Evolutionary conservation across 371 early-diverging fungal genomes (phyloP).

Genomic region (Mucor plumbeus): DNA sequence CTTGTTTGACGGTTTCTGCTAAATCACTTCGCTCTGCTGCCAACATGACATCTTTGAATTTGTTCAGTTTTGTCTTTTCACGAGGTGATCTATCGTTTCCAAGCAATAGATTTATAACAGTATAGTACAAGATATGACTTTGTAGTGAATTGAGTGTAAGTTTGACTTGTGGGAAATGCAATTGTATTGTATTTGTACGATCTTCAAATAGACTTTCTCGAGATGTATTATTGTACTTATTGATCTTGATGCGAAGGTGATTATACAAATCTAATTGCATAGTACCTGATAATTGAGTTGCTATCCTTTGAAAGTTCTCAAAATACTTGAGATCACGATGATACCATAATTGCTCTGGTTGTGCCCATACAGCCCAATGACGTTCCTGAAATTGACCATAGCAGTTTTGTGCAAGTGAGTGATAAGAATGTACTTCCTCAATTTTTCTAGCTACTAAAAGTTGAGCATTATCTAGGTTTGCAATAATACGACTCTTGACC

Average conservation of each 20-base stretch:
- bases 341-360: conserved; percentile 73
- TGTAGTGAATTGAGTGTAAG: conserved; percentile 70
- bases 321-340: conserved; percentile 34
- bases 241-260: conserved; percentile 60
- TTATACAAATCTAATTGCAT: conserved; percentile 77
- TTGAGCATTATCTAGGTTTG: conserved; percentile 74
- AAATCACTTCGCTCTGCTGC: conserved; percentile 69
- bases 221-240: conserved; percentile 4
- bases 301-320: conserved; percentile 66
- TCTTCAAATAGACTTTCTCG: conserved; percentile 41
- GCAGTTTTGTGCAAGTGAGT: conserved; percentile 49
- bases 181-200: conserved; percentile 52
- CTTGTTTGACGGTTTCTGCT: conserved; percentile 59
- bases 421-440: not conserved
- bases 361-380: conserved; percentile 87
- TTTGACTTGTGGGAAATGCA: conserved; percentile 67
- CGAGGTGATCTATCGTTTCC: conserved; percentile 64
- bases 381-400: conserved; percentile 49
- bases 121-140: conserved; percentile 63
- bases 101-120: conserved; percentile 70
- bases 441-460: conserved; percentile 64
- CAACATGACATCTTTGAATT: conserved; percentile 73
- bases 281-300: conserved; percentile 66
- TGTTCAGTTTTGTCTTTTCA: conserved; percentile 66
- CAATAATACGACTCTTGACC: conserved; percentile 65